Conservation (phyloP, 257 asterid species). For the Petunia axillaris region DNA sequence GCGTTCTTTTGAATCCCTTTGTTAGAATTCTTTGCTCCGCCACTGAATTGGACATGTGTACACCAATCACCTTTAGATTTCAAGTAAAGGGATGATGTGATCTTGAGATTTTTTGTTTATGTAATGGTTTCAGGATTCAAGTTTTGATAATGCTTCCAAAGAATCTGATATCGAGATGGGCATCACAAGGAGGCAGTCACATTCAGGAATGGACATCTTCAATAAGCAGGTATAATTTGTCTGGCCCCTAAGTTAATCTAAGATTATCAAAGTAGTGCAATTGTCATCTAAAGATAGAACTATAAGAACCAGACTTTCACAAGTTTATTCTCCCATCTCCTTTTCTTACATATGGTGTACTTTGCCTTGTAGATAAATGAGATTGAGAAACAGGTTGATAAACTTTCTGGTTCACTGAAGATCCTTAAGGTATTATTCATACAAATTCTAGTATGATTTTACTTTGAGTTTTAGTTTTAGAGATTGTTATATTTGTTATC, state of each 20-base stretch:
- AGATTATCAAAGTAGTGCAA: not conserved
- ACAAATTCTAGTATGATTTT: not conserved
- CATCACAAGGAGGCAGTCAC: slow-evolving; percentile 61
- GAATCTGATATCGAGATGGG: slow-evolving; percentile 81
- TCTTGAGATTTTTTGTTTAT: not conserved
- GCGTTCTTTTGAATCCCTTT: too few species aligned
- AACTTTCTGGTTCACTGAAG: slow-evolving; percentile 53
- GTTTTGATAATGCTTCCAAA: slow-evolving; percentile 47
- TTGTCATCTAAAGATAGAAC: slow-evolving; percentile 1
- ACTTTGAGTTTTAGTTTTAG: not conserved
- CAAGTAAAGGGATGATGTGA: not conserved
- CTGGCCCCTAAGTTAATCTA: slow-evolving; percentile 10
- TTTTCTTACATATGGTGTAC: not conserved
- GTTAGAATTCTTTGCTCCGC: too few species aligned
- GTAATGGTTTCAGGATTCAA: slow-evolving; percentile 56
- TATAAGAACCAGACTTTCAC: not conserved
- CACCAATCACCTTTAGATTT: not conserved
- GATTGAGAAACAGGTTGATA: slow-evolving; percentile 71
- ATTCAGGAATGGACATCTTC: slow-evolving; percentile 69
- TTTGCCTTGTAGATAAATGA: slow-evolving; percentile 62
- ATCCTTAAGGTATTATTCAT: slow-evolving; percentile 65
- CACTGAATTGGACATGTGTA: not conserved
- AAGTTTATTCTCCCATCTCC: not conserved
- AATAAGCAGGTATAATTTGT: slow-evolving; percentile 59
- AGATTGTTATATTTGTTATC: too few species aligned